These are phyloP conservation scores for Lachnellula willkommii DNA, from an alignment of 2,329 filamentous ascomycete species.

Conservation along the genomic window DNA sequence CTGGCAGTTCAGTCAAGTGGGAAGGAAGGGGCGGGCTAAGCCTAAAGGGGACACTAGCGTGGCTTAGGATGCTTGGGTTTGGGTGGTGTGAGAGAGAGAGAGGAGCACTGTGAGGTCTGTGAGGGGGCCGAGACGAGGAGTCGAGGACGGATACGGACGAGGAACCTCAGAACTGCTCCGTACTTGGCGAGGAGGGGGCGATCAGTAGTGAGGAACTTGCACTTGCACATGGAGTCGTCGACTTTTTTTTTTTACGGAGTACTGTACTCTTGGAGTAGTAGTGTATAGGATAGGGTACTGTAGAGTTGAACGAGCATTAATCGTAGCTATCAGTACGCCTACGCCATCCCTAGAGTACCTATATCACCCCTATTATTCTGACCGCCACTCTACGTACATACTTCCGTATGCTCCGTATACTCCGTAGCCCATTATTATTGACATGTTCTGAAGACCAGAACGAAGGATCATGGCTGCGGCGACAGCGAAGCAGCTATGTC, in stretches of 20 bases:
- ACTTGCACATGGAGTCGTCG: neutral
- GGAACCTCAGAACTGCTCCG: neutral
- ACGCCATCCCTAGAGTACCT: too few species aligned
- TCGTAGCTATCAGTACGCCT: too few species aligned
- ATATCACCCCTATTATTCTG: too few species aligned
- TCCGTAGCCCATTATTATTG: too few species aligned
- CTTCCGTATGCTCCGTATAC: too few species aligned
- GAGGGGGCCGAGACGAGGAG: neutral
- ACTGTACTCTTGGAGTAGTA: too few species aligned
- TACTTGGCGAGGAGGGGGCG: neutral
- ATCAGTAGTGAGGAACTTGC: neutral
- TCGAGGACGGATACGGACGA: neutral
- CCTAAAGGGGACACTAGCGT: too few species aligned
- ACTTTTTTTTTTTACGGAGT: too few species aligned
- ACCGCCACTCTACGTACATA: too few species aligned
- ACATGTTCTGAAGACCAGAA: neutral
- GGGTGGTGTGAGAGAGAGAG: neutral
- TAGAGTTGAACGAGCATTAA: too few species aligned
- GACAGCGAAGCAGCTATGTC: neutral
- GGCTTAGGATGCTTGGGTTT: neutral
- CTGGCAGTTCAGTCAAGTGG: neutral
- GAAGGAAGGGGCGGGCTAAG: neutral
- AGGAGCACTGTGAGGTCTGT: too few species aligned
- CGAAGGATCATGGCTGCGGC: neutral
- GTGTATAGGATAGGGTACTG: too few species aligned